Evolutionary conservation across 2,329 filamentous ascomycete genomes (phyloP).

Genomic region (Trichoderma sp.): DNA sequence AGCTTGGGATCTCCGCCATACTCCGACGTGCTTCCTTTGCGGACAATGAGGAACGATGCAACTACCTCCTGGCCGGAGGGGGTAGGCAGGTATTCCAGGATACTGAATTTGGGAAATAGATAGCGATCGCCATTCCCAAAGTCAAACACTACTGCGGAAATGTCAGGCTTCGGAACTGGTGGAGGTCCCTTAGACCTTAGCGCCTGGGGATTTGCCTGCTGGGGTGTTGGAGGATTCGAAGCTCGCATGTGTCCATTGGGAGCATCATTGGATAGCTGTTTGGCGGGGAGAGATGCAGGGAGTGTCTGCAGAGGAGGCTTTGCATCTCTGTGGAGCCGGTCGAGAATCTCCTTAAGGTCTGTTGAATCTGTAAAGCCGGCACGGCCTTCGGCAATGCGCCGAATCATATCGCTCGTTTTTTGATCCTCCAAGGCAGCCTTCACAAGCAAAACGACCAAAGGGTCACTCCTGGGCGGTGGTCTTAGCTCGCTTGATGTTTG

Average conservation of each 20-base stretch:
- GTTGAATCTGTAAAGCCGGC: constrained; percentile 51
- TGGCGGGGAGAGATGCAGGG: constrained; percentile 29
- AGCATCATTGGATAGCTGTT: constrained; percentile 33
- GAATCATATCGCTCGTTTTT: constrained; percentile 49
- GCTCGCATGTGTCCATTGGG: constrained; percentile 32
- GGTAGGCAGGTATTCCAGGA: constrained; percentile 62
- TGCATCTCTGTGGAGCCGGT: constrained; percentile 45
- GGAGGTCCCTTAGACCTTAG: constrained; percentile 60
- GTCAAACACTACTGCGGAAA: constrained; percentile 66
- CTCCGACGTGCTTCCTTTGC: constrained; percentile 66
- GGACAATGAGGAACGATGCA: constrained; percentile 74
- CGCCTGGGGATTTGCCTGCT: constrained; percentile 47
- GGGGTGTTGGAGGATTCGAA: constrained; percentile 15
- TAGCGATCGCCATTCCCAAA: constrained; percentile 74
- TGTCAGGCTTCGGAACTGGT: constrained; percentile 54
- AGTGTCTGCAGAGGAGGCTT: constrained; percentile 35
- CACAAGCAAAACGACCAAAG: constrained; percentile 54
- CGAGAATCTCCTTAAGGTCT: constrained; percentile 53
- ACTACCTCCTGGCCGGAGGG: constrained; percentile 59
- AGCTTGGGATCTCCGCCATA: constrained; percentile 60
- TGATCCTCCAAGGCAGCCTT: constrained; percentile 55
- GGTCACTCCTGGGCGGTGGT: constrained; percentile 53
- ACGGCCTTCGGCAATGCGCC: constrained; percentile 51
- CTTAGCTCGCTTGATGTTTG: constrained; percentile 53
- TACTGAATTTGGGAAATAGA: constrained; percentile 74